phyloP scores from a whole-genome alignment of 2,329 filamentous ascomycete species.

The Fusarium illudens region DNA sequence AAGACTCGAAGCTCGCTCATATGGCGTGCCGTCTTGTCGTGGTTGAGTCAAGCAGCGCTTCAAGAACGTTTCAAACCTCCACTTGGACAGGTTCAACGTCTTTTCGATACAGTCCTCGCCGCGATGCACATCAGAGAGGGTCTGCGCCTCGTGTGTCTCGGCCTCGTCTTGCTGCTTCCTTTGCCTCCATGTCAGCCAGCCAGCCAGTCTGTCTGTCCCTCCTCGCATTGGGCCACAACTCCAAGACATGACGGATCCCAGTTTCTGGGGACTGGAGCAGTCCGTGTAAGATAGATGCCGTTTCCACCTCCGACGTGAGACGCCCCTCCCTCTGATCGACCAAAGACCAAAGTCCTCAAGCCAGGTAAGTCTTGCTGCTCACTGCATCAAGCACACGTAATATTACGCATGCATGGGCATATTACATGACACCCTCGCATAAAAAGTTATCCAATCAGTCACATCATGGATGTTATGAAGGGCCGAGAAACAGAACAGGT shows the following conservation, averaged over 20 bases:
- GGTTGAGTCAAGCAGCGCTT: conserved; percentile 18
- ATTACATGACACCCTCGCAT: conserved; percentile 25
- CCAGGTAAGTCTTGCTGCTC: conserved; percentile 1
- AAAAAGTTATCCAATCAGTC: conserved; percentile 21
- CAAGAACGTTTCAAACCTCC: conserved; percentile 21
- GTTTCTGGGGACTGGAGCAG: conserved; percentile 7
- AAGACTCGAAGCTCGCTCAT: background rate
- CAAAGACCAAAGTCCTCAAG: conserved; percentile 16
- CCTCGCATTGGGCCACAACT: conserved; percentile 12
- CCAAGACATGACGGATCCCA: conserved; percentile 9
- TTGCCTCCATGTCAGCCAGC: background rate
- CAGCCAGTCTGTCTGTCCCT: too few species aligned
- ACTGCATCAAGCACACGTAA: conserved; percentile 18
- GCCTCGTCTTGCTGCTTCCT: conserved; percentile 12
- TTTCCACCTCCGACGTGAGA: conserved; percentile 16
- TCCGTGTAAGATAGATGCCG: conserved; percentile 17
- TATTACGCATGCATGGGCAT: conserved; percentile 25
- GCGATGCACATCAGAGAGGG: conserved; percentile 13
- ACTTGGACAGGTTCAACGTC: conserved; percentile 23
- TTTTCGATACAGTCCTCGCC: conserved; percentile 10
- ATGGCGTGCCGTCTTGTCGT: background rate
- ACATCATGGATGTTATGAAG: conserved; percentile 20
- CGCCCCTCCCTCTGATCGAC: conserved; percentile 7
- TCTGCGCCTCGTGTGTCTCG: conserved; percentile 31
- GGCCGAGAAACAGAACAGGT: background rate